Conservation (phyloP, 2,329 filamentous ascomycete genomes). For the Coccinonectria pachysandricola region DNA sequence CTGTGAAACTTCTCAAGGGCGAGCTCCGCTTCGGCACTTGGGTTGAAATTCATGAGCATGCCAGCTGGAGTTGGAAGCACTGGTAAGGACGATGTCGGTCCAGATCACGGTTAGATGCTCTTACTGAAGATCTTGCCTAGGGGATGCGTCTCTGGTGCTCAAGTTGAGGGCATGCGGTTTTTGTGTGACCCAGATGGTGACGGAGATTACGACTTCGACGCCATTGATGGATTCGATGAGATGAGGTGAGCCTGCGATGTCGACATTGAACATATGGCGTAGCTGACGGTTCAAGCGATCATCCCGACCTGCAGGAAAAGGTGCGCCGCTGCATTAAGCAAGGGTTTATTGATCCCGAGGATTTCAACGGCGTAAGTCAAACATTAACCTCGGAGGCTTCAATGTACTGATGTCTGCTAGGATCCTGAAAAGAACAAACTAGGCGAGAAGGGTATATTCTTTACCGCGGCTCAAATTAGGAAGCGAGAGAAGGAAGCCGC, state of each 20-base stretch:
- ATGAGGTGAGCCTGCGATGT: conserved; percentile 35
- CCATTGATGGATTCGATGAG: conserved; percentile 75
- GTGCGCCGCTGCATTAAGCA: conserved; percentile 60
- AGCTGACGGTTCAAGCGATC: conserved; percentile 23
- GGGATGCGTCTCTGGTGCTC: conserved; percentile 77
- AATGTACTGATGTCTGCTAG: no score
- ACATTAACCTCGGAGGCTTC: no score
- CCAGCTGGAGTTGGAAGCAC: conserved; percentile 70
- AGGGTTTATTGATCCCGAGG: conserved; percentile 73
- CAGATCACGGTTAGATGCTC: no score
- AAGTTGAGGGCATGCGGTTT: conserved; percentile 56
- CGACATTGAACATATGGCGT: background rate
- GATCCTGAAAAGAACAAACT: conserved; percentile 65
- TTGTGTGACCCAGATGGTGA: conserved; percentile 35
- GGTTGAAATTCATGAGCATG: conserved; percentile 52
- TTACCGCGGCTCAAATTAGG: conserved; percentile 26
- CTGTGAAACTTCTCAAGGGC: conserved; percentile 66
- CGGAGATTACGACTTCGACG: conserved; percentile 48
- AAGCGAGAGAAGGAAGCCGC: conserved; percentile 24
- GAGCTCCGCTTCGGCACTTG: conserved; percentile 68
- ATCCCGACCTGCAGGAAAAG: conserved; percentile 60
- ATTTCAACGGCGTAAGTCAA: conserved; percentile 83
- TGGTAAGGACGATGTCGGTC: conserved; percentile 50
- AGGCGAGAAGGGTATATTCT: conserved; percentile 54
- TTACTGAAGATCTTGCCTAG: conserved; percentile 44